These are phyloP conservation scores for Amylostereum areolatum DNA, from an alignment of 1,284 basidiomycete species.

Conservation along the genomic window DNA sequence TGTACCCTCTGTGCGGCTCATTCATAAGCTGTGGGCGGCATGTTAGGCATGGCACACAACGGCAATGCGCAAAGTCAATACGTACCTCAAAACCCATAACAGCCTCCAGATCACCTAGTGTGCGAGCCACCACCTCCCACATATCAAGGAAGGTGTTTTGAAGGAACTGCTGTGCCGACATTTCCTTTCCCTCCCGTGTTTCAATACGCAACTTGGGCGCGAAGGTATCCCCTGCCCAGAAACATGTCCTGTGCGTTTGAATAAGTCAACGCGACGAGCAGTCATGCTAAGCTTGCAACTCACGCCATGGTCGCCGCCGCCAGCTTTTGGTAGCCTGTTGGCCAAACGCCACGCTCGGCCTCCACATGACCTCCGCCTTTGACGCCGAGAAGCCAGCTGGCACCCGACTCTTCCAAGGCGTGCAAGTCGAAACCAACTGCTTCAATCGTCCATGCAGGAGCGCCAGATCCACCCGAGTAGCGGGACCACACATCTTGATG, in stretches of 20 bases:
- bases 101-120: slow-evolving; percentile 69
- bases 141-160: slow-evolving; percentile 81
- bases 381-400: slow-evolving; percentile 81
- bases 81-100: slow-evolving; percentile 87
- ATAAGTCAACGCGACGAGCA: no score
- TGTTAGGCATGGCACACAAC: not conserved
- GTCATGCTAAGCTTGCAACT: no score
- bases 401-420: slow-evolving; percentile 71
- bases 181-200: slow-evolving; percentile 37
- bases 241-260: slow-evolving; percentile 52
- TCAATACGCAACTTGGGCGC: slow-evolving; percentile 66
- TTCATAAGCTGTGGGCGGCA: slow-evolving; percentile 73
- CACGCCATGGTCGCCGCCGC: slow-evolving; percentile 86
- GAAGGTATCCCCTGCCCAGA: slow-evolving; percentile 88
- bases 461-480: slow-evolving; percentile 88
- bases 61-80: slow-evolving; percentile 4
- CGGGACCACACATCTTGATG: slow-evolving; percentile 97
- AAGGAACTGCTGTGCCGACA: slow-evolving; percentile 77
- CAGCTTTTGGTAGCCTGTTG: slow-evolving; percentile 87
- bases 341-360: slow-evolving; percentile 80
- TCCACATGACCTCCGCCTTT: slow-evolving; percentile 66
- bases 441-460: slow-evolving; percentile 89
- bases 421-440: slow-evolving; percentile 74
- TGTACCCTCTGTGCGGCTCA: slow-evolving; percentile 93
- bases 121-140: slow-evolving; percentile 64